Conservation (phyloP, 805 yeast genomes). For the Wickerhamomyces canadensis region DNA sequence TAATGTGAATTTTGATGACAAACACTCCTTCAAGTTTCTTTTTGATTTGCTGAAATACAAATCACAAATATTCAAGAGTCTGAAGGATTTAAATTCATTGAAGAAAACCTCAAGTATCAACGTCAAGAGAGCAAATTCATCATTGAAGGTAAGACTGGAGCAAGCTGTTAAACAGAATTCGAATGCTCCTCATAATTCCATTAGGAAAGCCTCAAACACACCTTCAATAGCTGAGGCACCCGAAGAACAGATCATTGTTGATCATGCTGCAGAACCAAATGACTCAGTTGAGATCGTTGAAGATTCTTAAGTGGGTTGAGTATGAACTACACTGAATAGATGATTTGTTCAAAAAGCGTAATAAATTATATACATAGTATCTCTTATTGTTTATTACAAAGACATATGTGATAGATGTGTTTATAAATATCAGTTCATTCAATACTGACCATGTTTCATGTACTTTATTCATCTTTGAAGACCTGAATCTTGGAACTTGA, state of each 20-base stretch:
- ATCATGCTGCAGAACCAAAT: no score
- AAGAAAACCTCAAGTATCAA: conserved; percentile 1
- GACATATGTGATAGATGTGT: no score
- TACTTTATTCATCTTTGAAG: neutral
- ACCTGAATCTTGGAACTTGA: conserved; percentile 2
- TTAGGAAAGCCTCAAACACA: conserved; percentile 6
- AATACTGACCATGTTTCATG: no score
- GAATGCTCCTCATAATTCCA: conserved; percentile 1
- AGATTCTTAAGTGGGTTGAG: no score
- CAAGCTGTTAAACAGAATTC: conserved; percentile 21
- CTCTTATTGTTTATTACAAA: no score
- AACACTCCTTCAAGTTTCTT: conserved; percentile 52
- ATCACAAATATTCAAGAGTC: conserved; percentile 58
- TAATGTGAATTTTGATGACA: conserved; percentile 46
- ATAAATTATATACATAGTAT: no score
- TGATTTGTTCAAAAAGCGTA: no score
- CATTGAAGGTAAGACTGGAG: conserved; percentile 18
- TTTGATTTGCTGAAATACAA: conserved; percentile 57
- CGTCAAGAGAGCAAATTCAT: conserved; percentile 18
- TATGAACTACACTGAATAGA: no score
- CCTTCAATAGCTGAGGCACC: conserved; percentile 1
- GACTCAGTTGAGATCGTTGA: neutral
- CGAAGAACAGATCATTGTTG: no score
- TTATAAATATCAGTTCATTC: no score
- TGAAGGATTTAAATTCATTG: conserved; percentile 33